phyloP scores from a whole-genome alignment of 257 asterid genomes.

The Solanum arcanum region DNA sequence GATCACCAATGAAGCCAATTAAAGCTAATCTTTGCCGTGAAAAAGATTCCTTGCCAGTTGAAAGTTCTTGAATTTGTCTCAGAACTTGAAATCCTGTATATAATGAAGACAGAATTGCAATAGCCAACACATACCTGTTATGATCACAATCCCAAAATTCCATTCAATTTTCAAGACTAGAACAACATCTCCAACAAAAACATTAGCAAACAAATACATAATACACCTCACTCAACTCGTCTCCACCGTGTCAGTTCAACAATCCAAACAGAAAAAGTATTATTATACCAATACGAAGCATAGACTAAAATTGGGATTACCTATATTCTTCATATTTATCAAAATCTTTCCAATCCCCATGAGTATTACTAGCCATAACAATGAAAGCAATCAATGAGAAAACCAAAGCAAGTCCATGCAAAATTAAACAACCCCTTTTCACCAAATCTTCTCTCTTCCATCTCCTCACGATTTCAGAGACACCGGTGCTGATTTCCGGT shows the following conservation, averaged over 20 bases:
- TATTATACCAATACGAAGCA: not conserved
- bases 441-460: constrained; percentile 54
- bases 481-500: constrained; percentile 16
- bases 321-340: constrained; percentile 65
- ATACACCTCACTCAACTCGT: not conserved
- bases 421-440: constrained; percentile 26
- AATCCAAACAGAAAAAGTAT: not conserved
- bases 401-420: constrained; percentile 30
- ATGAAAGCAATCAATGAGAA: constrained; percentile 66
- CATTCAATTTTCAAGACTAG: not conserved
- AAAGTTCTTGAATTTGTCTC: constrained; percentile 41
- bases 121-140: constrained; percentile 68
- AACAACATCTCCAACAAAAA: not conserved
- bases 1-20: constrained; percentile 64
- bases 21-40: constrained; percentile 18
- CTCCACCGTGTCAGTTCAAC: not conserved
- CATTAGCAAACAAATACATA: not conserved
- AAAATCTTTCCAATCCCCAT: constrained; percentile 61
- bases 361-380: constrained; percentile 54
- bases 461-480: constrained; percentile 20
- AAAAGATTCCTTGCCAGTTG: constrained; percentile 24
- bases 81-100: constrained; percentile 64
- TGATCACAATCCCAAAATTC: not conserved
- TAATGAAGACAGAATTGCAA: constrained; percentile 56
- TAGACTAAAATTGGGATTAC: constrained; percentile 3